Base-by-base conservation (phyloP, 2,329 filamentous ascomycete species). In the Phialophora verrucosa region DNA sequence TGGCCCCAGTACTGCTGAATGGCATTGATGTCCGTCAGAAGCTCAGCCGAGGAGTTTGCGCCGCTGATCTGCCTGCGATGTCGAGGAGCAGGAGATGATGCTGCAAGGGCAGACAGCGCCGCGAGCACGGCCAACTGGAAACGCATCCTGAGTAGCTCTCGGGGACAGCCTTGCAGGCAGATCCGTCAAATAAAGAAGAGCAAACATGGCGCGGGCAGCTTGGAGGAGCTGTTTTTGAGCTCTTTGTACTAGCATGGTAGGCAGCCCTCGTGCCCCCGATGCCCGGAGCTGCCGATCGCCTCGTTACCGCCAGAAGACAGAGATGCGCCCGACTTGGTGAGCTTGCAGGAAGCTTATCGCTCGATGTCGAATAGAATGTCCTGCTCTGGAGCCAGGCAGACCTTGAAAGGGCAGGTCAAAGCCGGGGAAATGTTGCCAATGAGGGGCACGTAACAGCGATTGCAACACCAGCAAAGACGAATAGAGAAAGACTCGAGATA, bases 1-100 rank as follows among this genome's bases (percentile, higher is more conserved):
- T 84, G 79, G 69, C 82, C 82, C 81, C 81, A 84, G 67, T 79
- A 75, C 29, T 74, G 71, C 42, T 77, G 78, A 58, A 80, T 76
- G 54, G 69, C 69, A 64, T 68, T 71, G 29, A 77, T 69, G 62
- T 79, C 77, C 29, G 73, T 74, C 6, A 78, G 68, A 32, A 77
- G 65, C 23, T 59, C 50, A 10, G 62, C 59, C n/a, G 65, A 68
- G 10, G 64, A 59, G 32, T 51, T 54, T n/a, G 38, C 4, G 50
- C 32, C 50, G 10, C 7, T 31, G 14, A 35, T 56, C 44, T 66
- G 63, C n/a, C 67, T 57, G 17, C 67, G 67, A 20, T 60, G 56
- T 8, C 67, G 50, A 7, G 57, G 53, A 25, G 44, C 25, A 10
- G 67, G 67, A 31, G 58, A 66, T 4, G 67, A 59, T 42, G 47